These are phyloP conservation scores for Zasmidium angulare DNA, from an alignment of 2,329 filamentous ascomycete genomes.

Conservation along the genomic window DNA sequence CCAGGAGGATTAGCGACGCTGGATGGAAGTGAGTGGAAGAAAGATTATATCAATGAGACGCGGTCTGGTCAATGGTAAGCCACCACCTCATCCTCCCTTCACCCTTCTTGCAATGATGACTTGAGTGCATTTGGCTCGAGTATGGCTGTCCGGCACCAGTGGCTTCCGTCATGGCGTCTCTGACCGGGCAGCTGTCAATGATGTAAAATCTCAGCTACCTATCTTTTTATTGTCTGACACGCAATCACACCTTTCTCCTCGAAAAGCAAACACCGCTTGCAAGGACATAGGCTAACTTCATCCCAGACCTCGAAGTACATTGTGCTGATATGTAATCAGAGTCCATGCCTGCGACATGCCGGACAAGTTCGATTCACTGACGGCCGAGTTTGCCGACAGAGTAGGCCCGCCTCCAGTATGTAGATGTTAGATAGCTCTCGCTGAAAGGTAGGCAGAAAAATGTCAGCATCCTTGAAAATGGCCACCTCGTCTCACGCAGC, in stretches of 20 bases:
- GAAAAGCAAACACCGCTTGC: not conserved
- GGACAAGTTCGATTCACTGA: slow-evolving; percentile 79
- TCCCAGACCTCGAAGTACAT: slow-evolving; percentile 12
- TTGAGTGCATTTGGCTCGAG: slow-evolving; percentile 99
- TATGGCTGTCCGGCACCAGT: slow-evolving; percentile 66
- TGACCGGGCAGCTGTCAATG: slow-evolving; percentile 70
- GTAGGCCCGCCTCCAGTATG: slow-evolving; percentile 60
- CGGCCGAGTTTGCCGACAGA: slow-evolving; percentile 78
- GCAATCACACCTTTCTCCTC: slow-evolving; percentile 13
- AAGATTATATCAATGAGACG: not conserved
- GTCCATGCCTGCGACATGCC: slow-evolving; percentile 92
- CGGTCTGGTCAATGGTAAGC: slow-evolving; percentile 36
- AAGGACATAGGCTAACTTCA: slow-evolving; percentile 17
- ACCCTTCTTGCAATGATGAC: slow-evolving; percentile 76
- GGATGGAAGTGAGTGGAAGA: slow-evolving; percentile 82
- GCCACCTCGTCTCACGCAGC: slow-evolving; percentile 89
- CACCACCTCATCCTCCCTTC: slow-evolving; percentile 14
- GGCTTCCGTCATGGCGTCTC: slow-evolving; percentile 70
- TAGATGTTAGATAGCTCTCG: slow-evolving; percentile 32
- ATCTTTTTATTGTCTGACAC: slow-evolving; percentile 82
- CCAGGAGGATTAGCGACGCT: slow-evolving; percentile 79
- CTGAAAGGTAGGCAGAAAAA: slow-evolving; percentile 62
- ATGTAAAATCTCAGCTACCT: slow-evolving; percentile 99
- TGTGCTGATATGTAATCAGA: slow-evolving; percentile 54
- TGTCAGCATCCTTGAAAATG: slow-evolving; percentile 87